Conservation (phyloP, 345 rosid genomes). For the Syzygium grande region DNA sequence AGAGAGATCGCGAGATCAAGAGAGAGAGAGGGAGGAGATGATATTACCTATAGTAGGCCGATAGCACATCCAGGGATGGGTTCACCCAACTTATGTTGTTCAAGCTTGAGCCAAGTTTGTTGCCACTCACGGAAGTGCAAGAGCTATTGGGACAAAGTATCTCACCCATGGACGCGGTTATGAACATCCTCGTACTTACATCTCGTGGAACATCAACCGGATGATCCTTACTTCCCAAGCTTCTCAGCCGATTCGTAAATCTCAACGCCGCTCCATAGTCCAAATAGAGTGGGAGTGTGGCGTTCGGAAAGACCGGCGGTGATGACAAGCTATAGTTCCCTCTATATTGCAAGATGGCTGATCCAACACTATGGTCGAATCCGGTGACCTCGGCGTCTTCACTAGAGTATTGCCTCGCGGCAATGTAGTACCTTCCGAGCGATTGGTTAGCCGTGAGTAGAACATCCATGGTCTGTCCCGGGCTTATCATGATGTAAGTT, state of each 20-base stretch:
- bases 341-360: slow-evolving; percentile 5
- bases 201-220: slow-evolving; percentile 5
- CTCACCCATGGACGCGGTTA: slow-evolving; percentile 3
- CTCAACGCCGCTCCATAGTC: background rate
- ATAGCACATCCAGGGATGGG: slow-evolving; percentile 4
- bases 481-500: slow-evolving; percentile 4
- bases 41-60: background rate
- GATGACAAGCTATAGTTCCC: background rate
- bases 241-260: background rate
- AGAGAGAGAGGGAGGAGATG: background rate
- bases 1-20: background rate
- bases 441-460: background rate
- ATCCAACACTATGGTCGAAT: background rate
- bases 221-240: slow-evolving; percentile 1
- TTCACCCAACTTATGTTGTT: slow-evolving; percentile 11
- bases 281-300: background rate
- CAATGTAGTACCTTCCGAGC: background rate
- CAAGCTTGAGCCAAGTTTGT: slow-evolving; percentile 1
- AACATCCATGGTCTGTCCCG: slow-evolving; percentile 27
- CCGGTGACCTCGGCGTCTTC: background rate
- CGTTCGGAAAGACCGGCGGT: background rate
- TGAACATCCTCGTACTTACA: background rate
- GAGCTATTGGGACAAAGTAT: background rate
- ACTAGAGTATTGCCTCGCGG: background rate
- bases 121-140: background rate